phyloP scores from a whole-genome alignment of 1,284 basidiomycete genomes.

The Cutaneotrichosporon cutaneum region DNA sequence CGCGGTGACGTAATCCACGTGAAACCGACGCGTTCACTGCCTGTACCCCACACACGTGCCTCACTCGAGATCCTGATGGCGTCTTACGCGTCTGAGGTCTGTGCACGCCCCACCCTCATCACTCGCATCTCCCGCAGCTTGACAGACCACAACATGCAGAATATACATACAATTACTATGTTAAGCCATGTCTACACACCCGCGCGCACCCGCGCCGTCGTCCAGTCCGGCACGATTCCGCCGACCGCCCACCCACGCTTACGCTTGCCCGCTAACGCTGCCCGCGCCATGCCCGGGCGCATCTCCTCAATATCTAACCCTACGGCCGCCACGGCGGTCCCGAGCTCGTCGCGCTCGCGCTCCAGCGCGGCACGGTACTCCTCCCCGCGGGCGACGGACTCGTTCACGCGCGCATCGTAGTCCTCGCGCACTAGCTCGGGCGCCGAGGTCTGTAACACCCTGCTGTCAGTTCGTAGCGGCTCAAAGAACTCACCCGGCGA shows the following conservation, averaged over 20 bases:
- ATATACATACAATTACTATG: background rate
- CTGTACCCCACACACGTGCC: background rate
- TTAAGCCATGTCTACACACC: conserved; percentile 5
- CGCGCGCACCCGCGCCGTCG: conserved; percentile 53
- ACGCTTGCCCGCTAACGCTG: conserved; percentile 18
- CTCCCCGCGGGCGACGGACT: conserved; percentile 30
- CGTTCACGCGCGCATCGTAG: conserved; percentile 55
- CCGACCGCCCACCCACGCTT: conserved; percentile 42
- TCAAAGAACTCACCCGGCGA: conserved; percentile 69
- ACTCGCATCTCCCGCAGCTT: background rate
- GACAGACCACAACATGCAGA: background rate
- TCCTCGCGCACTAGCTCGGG: conserved; percentile 75
- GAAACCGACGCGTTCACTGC: background rate
- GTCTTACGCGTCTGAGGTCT: too few relatives aligned
- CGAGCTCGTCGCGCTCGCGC: conserved; percentile 53
- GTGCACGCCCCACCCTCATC: too few relatives aligned
- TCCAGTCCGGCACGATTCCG: conserved; percentile 72
- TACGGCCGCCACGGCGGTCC: conserved; percentile 32
- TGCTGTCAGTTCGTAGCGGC: conserved; percentile 33
- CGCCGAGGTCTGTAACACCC: conserved; percentile 77
- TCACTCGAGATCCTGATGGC: too few relatives aligned
- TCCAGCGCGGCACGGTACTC: conserved; percentile 43
- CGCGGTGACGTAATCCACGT: background rate
- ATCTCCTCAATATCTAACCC: conserved; percentile 51
- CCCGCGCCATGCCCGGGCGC: conserved; percentile 40